Evolutionary conservation across 2,329 filamentous ascomycete species (phyloP), one percentile per base, ranked within the genome.

Genomic region (Pseudogymnoascus sp.): DNA sequence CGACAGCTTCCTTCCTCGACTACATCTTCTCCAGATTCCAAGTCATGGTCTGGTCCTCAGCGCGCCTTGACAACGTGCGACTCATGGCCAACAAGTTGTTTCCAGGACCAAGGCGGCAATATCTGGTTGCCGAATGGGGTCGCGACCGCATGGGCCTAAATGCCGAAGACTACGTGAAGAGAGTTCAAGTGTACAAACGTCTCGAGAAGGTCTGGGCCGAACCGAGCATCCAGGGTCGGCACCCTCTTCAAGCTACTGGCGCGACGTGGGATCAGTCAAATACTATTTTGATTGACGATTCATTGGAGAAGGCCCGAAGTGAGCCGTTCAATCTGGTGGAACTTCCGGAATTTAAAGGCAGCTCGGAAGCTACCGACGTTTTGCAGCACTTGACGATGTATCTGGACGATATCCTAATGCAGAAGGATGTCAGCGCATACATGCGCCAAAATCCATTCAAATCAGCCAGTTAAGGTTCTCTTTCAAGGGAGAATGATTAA

Each of bases 41-140:
- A 58, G 86, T 96, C 28, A 90, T 91, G 74, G 82, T 97, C 61
- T 99, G 92, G 91, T 95, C 92, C 1, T 95, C 90, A 5, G 91
- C 92, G 0, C 82, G 79, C 18, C 85, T 85, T 0, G 72, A 80
- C 1, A 96, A 94, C 64, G 90, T 96, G 12, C 65, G 73, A 7
- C 74, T 74, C 34, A 89, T 95, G 78, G 82, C 89, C 63, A 73
- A 75, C 2, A 75, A 82, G 56, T 79, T 95, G 0, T 79, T 96
- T 61, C 75, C 78, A 0, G 71, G 74, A 0, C 69, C 77, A 1
- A 78, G 87, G 65, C 76, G 76, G 30, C 61, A 72, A 0, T 72
- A 77, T 21, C 77, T 95, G 15, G 77, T 89, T 28, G 87, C 85
- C 15, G 74, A 86, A 59, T 96, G 92, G 91, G 86, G 79, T 5